A percentile compares a stretch with the other conserved stretches of the same genome.
Evolutionary conservation across 108 stramenopile species (phyloP).

Genomic region (Schizochytrium sp.): DNA sequence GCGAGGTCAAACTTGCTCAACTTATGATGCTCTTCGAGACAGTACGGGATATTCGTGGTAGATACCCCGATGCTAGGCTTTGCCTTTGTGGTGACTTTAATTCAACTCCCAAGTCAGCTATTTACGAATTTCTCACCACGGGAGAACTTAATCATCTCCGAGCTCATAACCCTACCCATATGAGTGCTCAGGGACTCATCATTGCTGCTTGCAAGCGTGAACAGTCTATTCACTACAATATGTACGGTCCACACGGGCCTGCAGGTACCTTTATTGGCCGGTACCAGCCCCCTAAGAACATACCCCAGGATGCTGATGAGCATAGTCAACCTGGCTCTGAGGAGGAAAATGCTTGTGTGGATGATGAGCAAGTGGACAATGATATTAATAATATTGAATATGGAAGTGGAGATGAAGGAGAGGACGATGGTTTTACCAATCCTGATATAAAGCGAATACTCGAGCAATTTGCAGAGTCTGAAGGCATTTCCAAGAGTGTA

Average conservation of each 20-base stretch:
- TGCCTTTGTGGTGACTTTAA: conserved; percentile 70
- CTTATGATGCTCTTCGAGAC: conserved; percentile 61
- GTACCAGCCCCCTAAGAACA: not conserved
- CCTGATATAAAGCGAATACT: not conserved
- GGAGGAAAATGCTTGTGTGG: not conserved
- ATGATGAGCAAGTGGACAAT: not conserved
- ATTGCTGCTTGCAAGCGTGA: not conserved
- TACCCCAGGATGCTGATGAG: not conserved
- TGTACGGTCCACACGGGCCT: conserved; percentile 12
- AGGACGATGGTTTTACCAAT: not conserved
- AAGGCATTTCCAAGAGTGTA: not conserved
- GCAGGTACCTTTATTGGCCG: not conserved
- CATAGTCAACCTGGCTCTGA: not conserved
- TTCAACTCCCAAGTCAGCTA: conserved; percentile 68
- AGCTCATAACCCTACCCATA: conserved; percentile 50
- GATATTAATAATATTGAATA: not conserved
- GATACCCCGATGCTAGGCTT: not conserved
- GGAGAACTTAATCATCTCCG: conserved; percentile 46
- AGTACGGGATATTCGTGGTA: not conserved
- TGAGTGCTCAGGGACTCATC: conserved; percentile 42
- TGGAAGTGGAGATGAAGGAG: not conserved
- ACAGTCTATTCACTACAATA: not conserved
- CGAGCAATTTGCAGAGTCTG: too few relatives aligned
- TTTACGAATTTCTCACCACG: conserved; percentile 67
- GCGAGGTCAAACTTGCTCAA: conserved; percentile 72